Evolutionary conservation across 805 yeast species (phyloP).

Genomic region (Candida dajiaensis): DNA sequence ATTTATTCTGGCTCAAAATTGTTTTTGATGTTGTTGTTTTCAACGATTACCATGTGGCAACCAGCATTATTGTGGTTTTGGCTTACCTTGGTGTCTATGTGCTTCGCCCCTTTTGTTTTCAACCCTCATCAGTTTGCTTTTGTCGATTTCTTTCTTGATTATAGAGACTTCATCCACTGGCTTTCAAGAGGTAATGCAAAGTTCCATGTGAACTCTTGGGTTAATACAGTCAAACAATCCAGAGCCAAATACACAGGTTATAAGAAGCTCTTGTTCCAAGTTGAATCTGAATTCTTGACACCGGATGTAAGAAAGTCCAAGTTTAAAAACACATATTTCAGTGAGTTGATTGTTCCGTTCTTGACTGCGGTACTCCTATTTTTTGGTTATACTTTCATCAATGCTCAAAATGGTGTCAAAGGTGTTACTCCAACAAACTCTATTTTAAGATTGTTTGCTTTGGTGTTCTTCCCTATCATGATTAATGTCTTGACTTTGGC

Average conservation of each 20-base stretch:
- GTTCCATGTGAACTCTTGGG: constrained; percentile 74
- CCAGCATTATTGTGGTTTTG: constrained; percentile 69
- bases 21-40: constrained; percentile 65
- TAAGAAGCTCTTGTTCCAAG: constrained; percentile 67
- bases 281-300: constrained; percentile 57
- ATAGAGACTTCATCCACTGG: constrained; percentile 64
- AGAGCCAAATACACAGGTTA: constrained; percentile 91
- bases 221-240: constrained; percentile 61
- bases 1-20: constrained; percentile 74
- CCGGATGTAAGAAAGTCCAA: constrained; percentile 67
- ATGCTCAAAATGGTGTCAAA: constrained; percentile 79
- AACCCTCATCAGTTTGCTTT: constrained; percentile 75
- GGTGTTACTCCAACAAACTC: constrained; percentile 48
- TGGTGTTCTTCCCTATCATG: constrained; percentile 44
- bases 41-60: constrained; percentile 78
- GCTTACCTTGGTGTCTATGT: constrained; percentile 60
- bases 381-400: constrained; percentile 72
- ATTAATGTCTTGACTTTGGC: constrained; percentile 28
- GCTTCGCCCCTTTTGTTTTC: constrained; percentile 66
- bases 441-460: constrained; percentile 51
- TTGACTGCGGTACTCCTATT: constrained; percentile 63
- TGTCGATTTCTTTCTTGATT: constrained; percentile 66
- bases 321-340: constrained; percentile 66
- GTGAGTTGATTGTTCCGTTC: constrained; percentile 74
- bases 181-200: constrained; percentile 69